Evolutionary conservation across 805 yeast species (phyloP).

Genomic region (Teunomyces atbi): DNA sequence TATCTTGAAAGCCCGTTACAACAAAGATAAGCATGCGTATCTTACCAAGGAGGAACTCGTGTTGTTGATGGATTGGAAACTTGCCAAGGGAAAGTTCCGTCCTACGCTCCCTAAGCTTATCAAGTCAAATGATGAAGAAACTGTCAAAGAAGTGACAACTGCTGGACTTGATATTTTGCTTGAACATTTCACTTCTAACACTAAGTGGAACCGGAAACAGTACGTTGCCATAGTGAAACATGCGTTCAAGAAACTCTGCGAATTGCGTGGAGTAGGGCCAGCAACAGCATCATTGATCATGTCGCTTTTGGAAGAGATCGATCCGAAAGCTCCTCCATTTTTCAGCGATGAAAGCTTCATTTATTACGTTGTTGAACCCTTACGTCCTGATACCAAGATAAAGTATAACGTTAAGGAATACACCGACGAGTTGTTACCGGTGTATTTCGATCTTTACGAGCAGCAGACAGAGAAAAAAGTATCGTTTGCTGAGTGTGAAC

Average conservation of each 20-base stretch:
- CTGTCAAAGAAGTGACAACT: constrained; percentile 29
- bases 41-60: constrained; percentile 40
- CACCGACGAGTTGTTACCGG: constrained; percentile 30
- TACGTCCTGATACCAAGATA: constrained; percentile 26
- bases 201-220: constrained; percentile 7
- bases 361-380: constrained; percentile 28
- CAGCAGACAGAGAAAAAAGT: constrained; percentile 1
- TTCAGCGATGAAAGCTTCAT: constrained; percentile 49
- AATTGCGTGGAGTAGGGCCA: constrained; percentile 48
- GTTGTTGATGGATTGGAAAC: constrained; percentile 49
- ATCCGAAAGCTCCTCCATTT: constrained; percentile 38
- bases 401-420: constrained; percentile 46
- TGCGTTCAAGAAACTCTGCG: constrained; percentile 30
- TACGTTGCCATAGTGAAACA: constrained; percentile 21
- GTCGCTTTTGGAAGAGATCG: constrained; percentile 28
- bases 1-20: constrained; percentile 21
- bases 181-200: constrained; percentile 6
- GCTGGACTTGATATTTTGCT: constrained; percentile 20
- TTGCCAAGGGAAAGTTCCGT: constrained; percentile 41
- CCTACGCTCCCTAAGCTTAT: constrained; percentile 44
- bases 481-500: constrained; percentile 21
- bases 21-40: constrained; percentile 19
- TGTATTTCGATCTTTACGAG: constrained; percentile 12
- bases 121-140: constrained; percentile 29
- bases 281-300: constrained; percentile 48